These are phyloP conservation scores for Nicotiana noctiflora DNA, from an alignment of 257 asterid species.

Conservation along the genomic window DNA sequence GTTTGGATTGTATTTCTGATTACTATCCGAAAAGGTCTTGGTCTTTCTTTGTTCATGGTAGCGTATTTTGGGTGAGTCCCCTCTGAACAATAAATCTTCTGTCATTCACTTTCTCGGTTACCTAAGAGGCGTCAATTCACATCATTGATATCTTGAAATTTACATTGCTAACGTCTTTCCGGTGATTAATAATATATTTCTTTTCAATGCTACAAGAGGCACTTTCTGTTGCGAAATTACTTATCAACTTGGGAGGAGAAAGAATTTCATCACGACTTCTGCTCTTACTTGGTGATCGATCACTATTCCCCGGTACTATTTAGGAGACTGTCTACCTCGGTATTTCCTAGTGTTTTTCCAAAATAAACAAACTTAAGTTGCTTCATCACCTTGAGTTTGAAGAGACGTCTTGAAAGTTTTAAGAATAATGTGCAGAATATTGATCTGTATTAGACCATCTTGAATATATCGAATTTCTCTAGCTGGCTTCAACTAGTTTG, in stretches of 20 bases:
- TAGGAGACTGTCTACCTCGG: background rate
- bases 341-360: background rate
- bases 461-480: background rate
- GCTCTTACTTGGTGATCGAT: background rate
- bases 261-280: background rate
- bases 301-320: background rate
- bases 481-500: background rate
- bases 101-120: background rate
- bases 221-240: background rate
- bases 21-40: too few species aligned
- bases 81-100: too few species aligned
- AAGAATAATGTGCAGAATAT: background rate
- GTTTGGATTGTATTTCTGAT: too few species aligned
- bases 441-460: background rate
- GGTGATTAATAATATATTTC: background rate
- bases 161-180: background rate
- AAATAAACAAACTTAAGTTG: background rate
- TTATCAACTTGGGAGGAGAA: background rate
- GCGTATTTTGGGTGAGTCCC: too few species aligned
- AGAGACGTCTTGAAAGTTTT: background rate
- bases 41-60: too few species aligned
- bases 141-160: background rate
- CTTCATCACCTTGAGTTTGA: background rate
- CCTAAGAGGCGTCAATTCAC: background rate
- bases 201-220: background rate